phyloP scores from a whole-genome alignment of 2,329 filamentous ascomycete species.

The Neopestalotiopsis rosae region DNA sequence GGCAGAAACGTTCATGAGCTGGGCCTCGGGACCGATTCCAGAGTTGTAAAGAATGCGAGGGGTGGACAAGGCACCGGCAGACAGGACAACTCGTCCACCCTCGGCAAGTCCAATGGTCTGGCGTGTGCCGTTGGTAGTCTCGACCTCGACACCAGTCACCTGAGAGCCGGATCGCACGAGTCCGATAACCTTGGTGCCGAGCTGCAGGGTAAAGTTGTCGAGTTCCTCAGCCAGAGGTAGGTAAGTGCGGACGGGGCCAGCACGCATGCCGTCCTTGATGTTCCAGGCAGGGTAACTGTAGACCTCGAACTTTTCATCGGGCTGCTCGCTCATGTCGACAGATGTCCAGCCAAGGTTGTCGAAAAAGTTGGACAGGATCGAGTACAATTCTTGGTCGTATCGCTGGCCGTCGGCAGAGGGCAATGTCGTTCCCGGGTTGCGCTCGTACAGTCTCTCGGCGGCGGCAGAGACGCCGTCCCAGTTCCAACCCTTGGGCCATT shows the following conservation, averaged over 20 bases:
- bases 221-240: constrained; percentile 13
- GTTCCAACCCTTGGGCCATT: constrained; percentile 26
- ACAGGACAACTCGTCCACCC: constrained; percentile 30
- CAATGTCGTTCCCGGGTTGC: constrained; percentile 23
- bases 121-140: constrained; percentile 19
- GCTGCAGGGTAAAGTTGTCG: constrained; percentile 21
- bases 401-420: constrained; percentile 24
- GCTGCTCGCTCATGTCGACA: constrained; percentile 22
- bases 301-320: constrained; percentile 24
- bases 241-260: constrained; percentile 22
- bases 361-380: constrained; percentile 24
- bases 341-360: constrained; percentile 24
- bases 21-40: constrained; percentile 21
- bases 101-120: constrained; percentile 23
- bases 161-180: constrained; percentile 18
- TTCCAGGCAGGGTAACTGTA: constrained; percentile 27
- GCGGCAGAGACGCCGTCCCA: constrained; percentile 25
- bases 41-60: constrained; percentile 34
- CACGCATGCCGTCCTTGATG: constrained; percentile 45
- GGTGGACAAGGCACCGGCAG: constrained; percentile 27
- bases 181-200: constrained; percentile 26
- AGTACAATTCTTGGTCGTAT: constrained; percentile 25
- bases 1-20: constrained; percentile 11
- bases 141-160: constrained; percentile 20
- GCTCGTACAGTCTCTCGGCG: constrained; percentile 25